Evolutionary conservation across 441 rosid species (phyloP).

Genomic region (Breynia disticha): DNA sequence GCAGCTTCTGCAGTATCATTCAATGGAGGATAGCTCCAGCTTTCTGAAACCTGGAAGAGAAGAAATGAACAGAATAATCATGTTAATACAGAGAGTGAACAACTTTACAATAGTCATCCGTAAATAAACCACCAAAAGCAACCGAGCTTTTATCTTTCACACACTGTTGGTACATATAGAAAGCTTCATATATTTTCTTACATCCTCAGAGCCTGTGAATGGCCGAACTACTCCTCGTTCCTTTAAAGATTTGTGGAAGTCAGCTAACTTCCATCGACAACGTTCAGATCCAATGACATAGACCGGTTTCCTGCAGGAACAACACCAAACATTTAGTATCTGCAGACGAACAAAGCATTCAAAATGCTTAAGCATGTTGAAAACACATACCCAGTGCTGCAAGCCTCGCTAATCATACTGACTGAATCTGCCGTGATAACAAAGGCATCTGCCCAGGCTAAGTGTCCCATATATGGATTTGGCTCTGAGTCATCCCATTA

Average conservation of each 20-base stretch:
- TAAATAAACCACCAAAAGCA: background rate
- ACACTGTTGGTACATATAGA: background rate
- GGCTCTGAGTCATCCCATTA: constrained; percentile 41
- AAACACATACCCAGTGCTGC: constrained; percentile 79
- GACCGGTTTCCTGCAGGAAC: constrained; percentile 71
- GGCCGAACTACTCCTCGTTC: constrained; percentile 72
- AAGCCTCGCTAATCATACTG: constrained; percentile 86
- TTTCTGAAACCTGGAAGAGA: constrained; percentile 58
- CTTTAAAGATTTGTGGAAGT: constrained; percentile 67
- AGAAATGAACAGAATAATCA: constrained; percentile 1
- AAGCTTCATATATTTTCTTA: constrained; percentile 30
- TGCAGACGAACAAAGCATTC: background rate
- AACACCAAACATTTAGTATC: constrained; percentile 6
- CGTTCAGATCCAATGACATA: constrained; percentile 67
- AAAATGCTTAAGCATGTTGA: background rate
- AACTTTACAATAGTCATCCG: background rate
- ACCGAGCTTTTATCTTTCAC: too few species aligned
- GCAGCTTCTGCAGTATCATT: constrained; percentile 92
- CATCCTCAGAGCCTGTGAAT: constrained; percentile 76
- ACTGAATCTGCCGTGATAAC: constrained; percentile 90
- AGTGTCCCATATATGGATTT: constrained; percentile 80
- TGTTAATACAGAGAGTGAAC: background rate
- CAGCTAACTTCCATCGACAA: constrained; percentile 81
- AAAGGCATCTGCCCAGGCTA: constrained; percentile 98
- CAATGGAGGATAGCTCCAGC: constrained; percentile 93